These are phyloP conservation scores for Neospora caninum DNA, from an alignment of 169 alveolate genomes.

Conservation along the genomic window DNA sequence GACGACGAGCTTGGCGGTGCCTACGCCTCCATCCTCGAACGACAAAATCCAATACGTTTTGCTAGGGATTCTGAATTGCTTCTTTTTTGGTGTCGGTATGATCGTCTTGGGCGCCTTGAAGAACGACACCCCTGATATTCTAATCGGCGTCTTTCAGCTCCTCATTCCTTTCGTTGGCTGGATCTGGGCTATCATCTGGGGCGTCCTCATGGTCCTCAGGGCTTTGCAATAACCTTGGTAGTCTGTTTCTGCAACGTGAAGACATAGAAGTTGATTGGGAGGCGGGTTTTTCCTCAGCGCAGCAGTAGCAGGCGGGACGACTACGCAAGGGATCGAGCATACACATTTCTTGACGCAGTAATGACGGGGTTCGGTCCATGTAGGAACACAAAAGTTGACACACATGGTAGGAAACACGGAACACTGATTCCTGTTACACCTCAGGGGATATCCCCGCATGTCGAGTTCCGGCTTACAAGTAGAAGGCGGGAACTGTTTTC, in stretches of 20 bases:
- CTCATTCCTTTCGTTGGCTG: slow-evolving; percentile 39
- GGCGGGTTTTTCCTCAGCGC: neutral
- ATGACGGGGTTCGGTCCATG: no score
- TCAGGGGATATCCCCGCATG: no score
- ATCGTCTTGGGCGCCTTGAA: slow-evolving; percentile 9
- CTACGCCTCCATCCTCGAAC: slow-evolving; percentile 26
- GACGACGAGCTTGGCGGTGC: slow-evolving; percentile 28
- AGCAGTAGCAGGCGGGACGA: neutral
- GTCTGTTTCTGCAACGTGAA: neutral
- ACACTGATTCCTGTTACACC: no score
- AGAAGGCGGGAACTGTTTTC: no score
- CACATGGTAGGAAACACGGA: no score
- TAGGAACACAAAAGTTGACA: no score
- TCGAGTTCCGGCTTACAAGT: no score
- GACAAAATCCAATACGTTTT: slow-evolving; percentile 1
- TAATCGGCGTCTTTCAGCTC: slow-evolving; percentile 38
- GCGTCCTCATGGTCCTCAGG: slow-evolving; percentile 19
- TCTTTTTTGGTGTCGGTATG: slow-evolving; percentile 41
- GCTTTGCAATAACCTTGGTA: neutral
- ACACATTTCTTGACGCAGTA: neutral
- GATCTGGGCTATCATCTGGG: slow-evolving; percentile 35
- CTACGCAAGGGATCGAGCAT: neutral
- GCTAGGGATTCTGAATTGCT: slow-evolving; percentile 36
- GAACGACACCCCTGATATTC: neutral
- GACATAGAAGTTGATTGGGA: neutral